Conservation (phyloP, 805 yeast species). For the Yamadazyma philogaea region DNA sequence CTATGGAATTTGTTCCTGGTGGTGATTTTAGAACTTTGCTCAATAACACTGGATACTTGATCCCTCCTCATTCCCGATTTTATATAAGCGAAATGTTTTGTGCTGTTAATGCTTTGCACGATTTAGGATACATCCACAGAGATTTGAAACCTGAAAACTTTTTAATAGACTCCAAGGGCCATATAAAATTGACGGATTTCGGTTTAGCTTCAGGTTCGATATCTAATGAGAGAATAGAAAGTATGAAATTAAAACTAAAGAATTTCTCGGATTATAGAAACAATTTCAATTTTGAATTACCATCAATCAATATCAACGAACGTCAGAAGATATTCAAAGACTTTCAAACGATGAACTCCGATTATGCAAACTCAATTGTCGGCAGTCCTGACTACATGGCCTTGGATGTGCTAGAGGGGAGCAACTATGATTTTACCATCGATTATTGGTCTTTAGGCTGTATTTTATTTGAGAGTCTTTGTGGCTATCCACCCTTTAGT, state of each 20-base stretch:
- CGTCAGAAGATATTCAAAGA: slow-evolving; percentile 83
- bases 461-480: slow-evolving; percentile 91
- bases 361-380: slow-evolving; percentile 91
- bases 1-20: slow-evolving; percentile 99
- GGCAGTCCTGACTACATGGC: slow-evolving; percentile 99
- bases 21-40: slow-evolving; percentile 95
- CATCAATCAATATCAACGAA: slow-evolving; percentile 75
- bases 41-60: slow-evolving; percentile 87
- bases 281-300: slow-evolving; percentile 55
- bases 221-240: slow-evolving; percentile 87
- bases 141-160: slow-evolving; percentile 96
- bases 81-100: slow-evolving; percentile 95
- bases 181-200: slow-evolving; percentile 90
- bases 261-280: slow-evolving; percentile 64
- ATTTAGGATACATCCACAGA: slow-evolving; percentile 93
- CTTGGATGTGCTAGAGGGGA: slow-evolving; percentile 91
- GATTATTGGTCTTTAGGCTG: slow-evolving; percentile 99
- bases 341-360: slow-evolving; percentile 51
- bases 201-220: slow-evolving; percentile 97
- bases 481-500: slow-evolving; percentile 96
- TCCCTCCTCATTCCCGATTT: slow-evolving; percentile 94
- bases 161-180: slow-evolving; percentile 85
- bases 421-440: slow-evolving; percentile 89
- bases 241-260: slow-evolving; percentile 70
- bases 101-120: slow-evolving; percentile 89